Evolutionary conservation across 345 rosid species (phyloP).

Genomic region (Boechera retrofracta): DNA sequence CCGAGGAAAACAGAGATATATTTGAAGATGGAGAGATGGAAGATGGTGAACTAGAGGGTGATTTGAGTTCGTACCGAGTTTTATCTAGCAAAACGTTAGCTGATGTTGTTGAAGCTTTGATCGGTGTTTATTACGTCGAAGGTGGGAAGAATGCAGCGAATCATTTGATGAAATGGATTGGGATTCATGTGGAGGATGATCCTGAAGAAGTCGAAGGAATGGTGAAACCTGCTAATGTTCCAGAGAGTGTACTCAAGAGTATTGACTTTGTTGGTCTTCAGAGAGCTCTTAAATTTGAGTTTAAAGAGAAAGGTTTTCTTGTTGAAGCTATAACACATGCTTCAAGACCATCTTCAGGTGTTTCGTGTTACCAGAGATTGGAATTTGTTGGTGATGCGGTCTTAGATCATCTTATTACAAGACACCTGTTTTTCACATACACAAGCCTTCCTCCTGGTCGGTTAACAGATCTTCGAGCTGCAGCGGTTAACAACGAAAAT

Average conservation of each 20-base stretch:
- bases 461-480: constrained; percentile 96
- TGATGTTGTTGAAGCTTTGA: constrained; percentile 96
- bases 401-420: constrained; percentile 92
- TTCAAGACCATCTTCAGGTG: constrained; percentile 93
- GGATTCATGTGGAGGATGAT: constrained; percentile 84
- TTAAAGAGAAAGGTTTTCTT: constrained; percentile 63
- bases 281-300: constrained; percentile 69
- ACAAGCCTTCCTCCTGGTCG: constrained; percentile 95
- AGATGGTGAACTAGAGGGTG: constrained; percentile 95
- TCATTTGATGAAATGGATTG: constrained; percentile 96
- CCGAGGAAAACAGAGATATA: constrained; percentile 46
- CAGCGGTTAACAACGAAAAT: constrained; percentile 98
- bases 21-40: constrained; percentile 80
- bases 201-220: constrained; percentile 57
- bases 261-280: constrained; percentile 77
- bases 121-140: constrained; percentile 97
- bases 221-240: constrained; percentile 55
- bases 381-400: constrained; percentile 99
- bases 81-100: constrained; percentile 97
- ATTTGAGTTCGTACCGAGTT: constrained; percentile 91
- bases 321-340: constrained; percentile 98
- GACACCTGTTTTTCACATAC: constrained; percentile 88
- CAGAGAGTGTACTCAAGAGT: constrained; percentile 79
- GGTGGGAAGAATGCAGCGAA: constrained; percentile 85
- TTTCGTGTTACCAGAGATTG: constrained; percentile 91